Evolutionary conservation across 768 basidiomycete species (phyloP).

Genomic region (Calocybe gangraenosa): DNA sequence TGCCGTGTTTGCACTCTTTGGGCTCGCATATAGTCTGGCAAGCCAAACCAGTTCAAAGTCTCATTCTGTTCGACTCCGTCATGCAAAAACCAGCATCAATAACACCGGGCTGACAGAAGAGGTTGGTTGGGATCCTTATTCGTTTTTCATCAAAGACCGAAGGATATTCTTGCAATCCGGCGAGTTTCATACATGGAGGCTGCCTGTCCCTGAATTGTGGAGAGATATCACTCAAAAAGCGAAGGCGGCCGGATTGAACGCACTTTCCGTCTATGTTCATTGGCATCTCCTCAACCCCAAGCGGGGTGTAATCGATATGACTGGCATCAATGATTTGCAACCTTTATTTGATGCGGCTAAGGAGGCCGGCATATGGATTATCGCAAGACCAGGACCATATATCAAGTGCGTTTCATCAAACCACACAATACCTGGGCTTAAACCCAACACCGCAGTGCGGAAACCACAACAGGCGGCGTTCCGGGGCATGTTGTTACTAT

Average conservation of each 20-base stretch:
- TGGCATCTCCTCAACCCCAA: constrained; percentile 16
- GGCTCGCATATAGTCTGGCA: not conserved
- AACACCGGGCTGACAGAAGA: constrained; percentile 11
- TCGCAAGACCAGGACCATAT: constrained; percentile 15
- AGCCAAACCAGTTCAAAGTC: not conserved
- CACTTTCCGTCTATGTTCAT: constrained; percentile 15
- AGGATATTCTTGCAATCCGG: constrained; percentile 16
- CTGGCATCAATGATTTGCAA: constrained; percentile 15
- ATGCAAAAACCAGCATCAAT: constrained; percentile 2
- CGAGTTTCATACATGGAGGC: constrained; percentile 16
- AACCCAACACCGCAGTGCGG: constrained; percentile 3
- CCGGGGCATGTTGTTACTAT: constrained; percentile 16
- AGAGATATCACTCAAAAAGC: constrained; percentile 15
- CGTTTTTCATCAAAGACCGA: constrained; percentile 13
- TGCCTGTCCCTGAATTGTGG: constrained; percentile 14
- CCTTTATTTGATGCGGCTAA: constrained; percentile 16
- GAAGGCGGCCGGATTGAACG: constrained; percentile 15
- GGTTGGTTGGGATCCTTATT: constrained; percentile 16
- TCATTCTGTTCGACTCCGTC: not conserved
- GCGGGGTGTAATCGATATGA: constrained; percentile 13
- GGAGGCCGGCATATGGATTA: constrained; percentile 14
- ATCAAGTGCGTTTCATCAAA: constrained; percentile 8
- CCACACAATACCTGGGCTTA: not conserved
- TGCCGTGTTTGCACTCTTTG: constrained; percentile 2
- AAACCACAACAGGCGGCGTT: constrained; percentile 13